phyloP scores from a whole-genome alignment of 805 yeast genomes.

The Scheffersomyces spartinae region DNA sequence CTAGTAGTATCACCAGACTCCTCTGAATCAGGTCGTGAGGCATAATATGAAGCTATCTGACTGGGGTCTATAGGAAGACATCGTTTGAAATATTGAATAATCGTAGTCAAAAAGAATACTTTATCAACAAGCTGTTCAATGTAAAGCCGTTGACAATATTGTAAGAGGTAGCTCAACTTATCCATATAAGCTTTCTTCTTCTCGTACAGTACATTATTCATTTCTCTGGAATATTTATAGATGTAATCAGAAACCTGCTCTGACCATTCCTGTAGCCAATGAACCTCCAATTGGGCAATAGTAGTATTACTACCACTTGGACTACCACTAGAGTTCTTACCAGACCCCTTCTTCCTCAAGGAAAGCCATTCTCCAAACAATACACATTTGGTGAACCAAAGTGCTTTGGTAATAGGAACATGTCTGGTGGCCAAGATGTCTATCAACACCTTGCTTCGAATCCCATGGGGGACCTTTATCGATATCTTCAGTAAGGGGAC shows the following conservation, averaged over 20 bases:
- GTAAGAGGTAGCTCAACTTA: conserved; percentile 48
- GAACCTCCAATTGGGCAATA: conserved; percentile 31
- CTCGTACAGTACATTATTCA: neutral
- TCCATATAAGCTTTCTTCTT: neutral
- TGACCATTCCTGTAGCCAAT: conserved; percentile 86
- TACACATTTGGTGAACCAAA: conserved; percentile 87
- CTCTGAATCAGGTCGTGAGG: too few relatives aligned
- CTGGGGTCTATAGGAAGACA: too few relatives aligned
- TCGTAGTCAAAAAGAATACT: conserved; percentile 50
- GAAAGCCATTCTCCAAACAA: conserved; percentile 66
- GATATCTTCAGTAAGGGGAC: conserved; percentile 60
- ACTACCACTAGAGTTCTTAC: conserved; percentile 8
- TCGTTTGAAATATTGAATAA: too few relatives aligned
- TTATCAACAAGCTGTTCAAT: conserved; percentile 57
- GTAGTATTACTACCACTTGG: too few relatives aligned
- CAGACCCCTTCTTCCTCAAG: conserved; percentile 36
- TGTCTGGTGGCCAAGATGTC: conserved; percentile 59
- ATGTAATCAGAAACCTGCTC: conserved; percentile 60
- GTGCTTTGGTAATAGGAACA: conserved; percentile 71
- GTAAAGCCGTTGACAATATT: conserved; percentile 53
- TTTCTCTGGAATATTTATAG: conserved; percentile 36
- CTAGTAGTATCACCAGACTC: too few relatives aligned
- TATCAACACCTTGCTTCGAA: conserved; percentile 57
- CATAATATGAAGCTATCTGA: too few relatives aligned
- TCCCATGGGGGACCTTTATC: conserved; percentile 82